Percentiles rank a stretch among this genome's conserved stretches.
Conservation (phyloP, 2,329 filamentous ascomycete species). For the Trichocomaceae sp. region DNA sequence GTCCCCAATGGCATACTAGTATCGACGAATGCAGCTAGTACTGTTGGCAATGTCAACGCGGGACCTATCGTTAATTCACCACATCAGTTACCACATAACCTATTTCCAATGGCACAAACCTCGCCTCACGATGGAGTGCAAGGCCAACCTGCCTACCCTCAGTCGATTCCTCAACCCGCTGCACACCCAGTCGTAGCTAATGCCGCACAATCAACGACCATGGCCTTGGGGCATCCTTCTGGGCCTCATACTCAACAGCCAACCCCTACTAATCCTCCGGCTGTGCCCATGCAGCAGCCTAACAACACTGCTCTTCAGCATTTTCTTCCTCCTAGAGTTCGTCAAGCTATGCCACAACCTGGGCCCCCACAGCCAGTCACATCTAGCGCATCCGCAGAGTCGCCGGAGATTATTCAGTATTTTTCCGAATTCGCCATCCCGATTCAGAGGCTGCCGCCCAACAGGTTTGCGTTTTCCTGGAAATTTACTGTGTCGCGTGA, state of each 20-base stretch:
- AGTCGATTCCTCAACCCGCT: background rate
- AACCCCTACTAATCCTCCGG: background rate
- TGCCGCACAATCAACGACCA: background rate
- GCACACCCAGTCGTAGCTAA: background rate
- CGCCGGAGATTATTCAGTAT: slow-evolving; percentile 26
- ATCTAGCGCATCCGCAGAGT: background rate
- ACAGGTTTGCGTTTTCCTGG: slow-evolving; percentile 24
- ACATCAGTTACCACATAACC: background rate
- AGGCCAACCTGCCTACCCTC: background rate
- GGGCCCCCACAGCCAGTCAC: background rate
- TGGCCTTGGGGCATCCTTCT: background rate
- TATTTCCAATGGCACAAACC: slow-evolving; percentile 1
- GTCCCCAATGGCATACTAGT: background rate
- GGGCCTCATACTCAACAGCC: background rate
- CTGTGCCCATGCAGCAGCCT: background rate
- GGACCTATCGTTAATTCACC: background rate
- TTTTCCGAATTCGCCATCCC: slow-evolving; percentile 26
- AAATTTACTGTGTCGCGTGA: slow-evolving; percentile 30
- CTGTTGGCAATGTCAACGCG: background rate
- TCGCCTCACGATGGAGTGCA: background rate
- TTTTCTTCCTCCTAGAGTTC: background rate
- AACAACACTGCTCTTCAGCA: background rate
- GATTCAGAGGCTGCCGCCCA: slow-evolving; percentile 25
- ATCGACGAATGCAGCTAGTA: background rate
- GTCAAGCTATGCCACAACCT: background rate